Conservation (phyloP, 2,329 filamentous ascomycete genomes). For the Talaromyces sp. region DNA sequence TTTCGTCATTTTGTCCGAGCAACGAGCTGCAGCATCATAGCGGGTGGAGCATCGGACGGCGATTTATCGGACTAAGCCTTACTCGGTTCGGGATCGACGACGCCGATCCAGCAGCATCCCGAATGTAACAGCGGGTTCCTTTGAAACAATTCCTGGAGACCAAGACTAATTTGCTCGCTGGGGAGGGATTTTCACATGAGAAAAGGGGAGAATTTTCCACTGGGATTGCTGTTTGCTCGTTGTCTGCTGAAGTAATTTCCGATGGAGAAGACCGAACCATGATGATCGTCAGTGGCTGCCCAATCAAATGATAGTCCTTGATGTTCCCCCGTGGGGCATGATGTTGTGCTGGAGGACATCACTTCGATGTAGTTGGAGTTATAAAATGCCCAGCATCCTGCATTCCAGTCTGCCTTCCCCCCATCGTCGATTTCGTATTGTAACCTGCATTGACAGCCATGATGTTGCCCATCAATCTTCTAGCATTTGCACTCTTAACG, state of each 20-base stretch:
- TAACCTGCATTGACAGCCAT: not conserved
- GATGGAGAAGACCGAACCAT: not conserved
- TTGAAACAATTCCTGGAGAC: not conserved
- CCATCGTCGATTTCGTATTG: not conserved
- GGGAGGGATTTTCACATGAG: not conserved
- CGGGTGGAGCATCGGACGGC: not conserved
- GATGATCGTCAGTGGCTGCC: not conserved
- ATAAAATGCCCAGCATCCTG: not conserved
- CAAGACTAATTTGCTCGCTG: not conserved
- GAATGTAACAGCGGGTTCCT: not conserved
- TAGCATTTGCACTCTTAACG: slow-evolving; percentile 6
- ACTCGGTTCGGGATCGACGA: slow-evolving; percentile 10
- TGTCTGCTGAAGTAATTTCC: not conserved
- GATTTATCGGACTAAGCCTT: slow-evolving; percentile 9
- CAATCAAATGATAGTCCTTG: not conserved
- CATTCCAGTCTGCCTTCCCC: not conserved
- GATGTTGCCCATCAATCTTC: slow-evolving; percentile 6
- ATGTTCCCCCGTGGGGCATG: not conserved
- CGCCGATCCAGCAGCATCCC: slow-evolving; percentile 5
- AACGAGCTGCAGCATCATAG: not conserved
- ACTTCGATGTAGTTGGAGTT: not conserved
- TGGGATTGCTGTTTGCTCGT: not conserved
- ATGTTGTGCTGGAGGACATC: not conserved
- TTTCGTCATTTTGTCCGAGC: too few relatives aligned
- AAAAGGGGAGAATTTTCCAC: not conserved